Conservation (phyloP, 345 rosid genomes). For the Citrus sinensis region DNA sequence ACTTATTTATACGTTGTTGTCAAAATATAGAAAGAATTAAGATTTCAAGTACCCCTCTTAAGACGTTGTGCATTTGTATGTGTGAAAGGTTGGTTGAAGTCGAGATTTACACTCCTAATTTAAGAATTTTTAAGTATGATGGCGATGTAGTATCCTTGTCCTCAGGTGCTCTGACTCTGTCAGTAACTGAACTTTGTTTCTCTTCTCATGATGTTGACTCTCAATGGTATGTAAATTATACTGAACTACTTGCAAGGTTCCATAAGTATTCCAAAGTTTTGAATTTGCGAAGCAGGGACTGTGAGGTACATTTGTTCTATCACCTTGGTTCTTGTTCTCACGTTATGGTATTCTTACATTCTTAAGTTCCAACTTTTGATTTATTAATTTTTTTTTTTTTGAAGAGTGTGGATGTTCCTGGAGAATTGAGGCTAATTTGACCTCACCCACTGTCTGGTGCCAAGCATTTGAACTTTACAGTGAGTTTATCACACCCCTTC, state of each 20-base stretch:
- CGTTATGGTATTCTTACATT: neutral
- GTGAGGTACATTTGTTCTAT: neutral
- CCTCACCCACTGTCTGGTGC: neutral
- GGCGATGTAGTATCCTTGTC: neutral
- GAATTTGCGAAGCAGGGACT: neutral
- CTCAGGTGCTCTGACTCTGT: neutral
- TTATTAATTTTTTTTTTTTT: neutral
- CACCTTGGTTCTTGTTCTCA: neutral
- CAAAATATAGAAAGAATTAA: neutral
- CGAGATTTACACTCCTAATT: neutral
- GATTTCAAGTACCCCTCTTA: neutral
- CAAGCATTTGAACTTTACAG: neutral
- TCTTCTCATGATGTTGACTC: neutral
- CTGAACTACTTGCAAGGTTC: neutral
- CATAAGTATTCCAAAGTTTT: neutral
- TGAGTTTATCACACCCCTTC: accelerated
- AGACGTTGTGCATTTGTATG: neutral
- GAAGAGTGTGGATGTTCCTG: neutral
- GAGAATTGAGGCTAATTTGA: neutral
- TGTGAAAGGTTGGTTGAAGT: neutral
- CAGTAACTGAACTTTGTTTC: neutral
- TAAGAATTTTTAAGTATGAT: neutral
- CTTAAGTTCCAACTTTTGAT: neutral
- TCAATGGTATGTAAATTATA: neutral
- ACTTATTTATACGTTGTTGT: neutral